Evolutionary conservation across 345 rosid species (phyloP).

Genomic region (Raphanus raphanistrum): DNA sequence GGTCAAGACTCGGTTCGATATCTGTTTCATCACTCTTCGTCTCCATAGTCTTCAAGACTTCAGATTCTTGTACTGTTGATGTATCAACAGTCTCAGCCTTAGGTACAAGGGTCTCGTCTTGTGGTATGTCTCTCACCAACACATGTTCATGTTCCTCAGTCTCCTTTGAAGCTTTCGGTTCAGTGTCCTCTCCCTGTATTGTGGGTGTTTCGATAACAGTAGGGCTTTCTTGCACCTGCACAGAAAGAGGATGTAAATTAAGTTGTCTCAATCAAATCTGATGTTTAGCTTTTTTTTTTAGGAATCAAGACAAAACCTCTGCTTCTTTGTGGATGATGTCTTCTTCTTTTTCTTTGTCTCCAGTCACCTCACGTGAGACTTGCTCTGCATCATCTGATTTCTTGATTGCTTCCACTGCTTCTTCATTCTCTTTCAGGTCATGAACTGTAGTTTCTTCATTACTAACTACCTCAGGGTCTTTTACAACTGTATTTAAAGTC

Average conservation of each 20-base stretch:
- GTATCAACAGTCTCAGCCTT: conserved; percentile 18
- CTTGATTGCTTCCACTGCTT: neutral
- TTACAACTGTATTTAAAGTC: neutral
- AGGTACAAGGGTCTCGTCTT: conserved; percentile 2
- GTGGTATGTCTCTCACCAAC: conserved; percentile 20
- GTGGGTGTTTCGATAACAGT: neutral
- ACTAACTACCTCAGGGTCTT: neutral
- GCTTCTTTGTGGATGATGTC: neutral
- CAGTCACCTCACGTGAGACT: conserved; percentile 5
- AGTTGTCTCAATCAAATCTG: neutral
- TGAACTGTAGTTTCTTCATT: neutral
- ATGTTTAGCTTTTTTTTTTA: conserved; percentile 1
- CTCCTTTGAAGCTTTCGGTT: neutral
- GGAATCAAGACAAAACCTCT: conserved; percentile 6
- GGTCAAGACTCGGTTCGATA: conserved; percentile 3
- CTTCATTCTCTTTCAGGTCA: neutral
- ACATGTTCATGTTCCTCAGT: conserved; percentile 18
- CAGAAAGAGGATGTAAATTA: neutral
- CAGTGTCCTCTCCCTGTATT: neutral
- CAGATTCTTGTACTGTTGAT: conserved; percentile 8
- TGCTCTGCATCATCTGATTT: conserved; percentile 3
- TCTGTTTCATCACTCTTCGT: neutral
- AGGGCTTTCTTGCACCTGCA: conserved; percentile 12
- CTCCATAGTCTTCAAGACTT: neutral
- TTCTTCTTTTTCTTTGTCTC: conserved; percentile 1